A percentile compares a stretch with the other conserved stretches of the same genome.
Evolutionary conservation across 2,329 filamentous ascomycete genomes (phyloP).

Genomic region (Cytospora paraplurivora): DNA sequence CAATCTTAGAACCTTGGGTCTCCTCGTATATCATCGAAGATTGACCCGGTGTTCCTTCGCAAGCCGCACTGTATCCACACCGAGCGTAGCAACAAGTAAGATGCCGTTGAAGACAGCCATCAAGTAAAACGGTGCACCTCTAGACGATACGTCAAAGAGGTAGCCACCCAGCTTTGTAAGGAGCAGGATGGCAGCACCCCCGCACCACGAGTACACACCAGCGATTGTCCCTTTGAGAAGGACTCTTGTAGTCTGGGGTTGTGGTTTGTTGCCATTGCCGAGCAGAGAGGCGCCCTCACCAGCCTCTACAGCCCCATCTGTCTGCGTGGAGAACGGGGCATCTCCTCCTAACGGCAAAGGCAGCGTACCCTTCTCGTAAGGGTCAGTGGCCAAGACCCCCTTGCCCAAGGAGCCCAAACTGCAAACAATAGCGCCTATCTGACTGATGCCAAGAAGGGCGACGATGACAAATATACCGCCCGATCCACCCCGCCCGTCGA

Average conservation of each 20-base stretch:
- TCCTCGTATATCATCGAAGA: not conserved
- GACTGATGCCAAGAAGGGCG: constrained; percentile 81
- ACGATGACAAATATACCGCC: constrained; percentile 74
- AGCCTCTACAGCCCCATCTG: constrained; percentile 24
- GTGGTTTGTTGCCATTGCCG: constrained; percentile 22
- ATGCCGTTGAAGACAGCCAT: constrained; percentile 86
- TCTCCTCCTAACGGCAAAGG: constrained; percentile 33
- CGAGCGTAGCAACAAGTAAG: constrained; percentile 60
- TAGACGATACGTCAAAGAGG: constrained; percentile 75
- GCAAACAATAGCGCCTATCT: constrained; percentile 96
- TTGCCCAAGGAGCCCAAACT: constrained; percentile 85
- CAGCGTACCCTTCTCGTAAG: constrained; percentile 13
- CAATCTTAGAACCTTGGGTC: not conserved
- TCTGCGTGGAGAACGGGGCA: constrained; percentile 26
- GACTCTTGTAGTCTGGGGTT: constrained; percentile 47
- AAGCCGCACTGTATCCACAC: constrained; percentile 48
- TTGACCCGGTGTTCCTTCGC: constrained; percentile 20
- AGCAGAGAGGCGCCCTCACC: constrained; percentile 44
- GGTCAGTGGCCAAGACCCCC: constrained; percentile 66
- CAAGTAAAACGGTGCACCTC: constrained; percentile 87
- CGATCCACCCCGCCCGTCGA: constrained; percentile 66
- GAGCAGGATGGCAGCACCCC: constrained; percentile 85
- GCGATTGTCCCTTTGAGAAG: constrained; percentile 90
- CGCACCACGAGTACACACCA: constrained; percentile 88
- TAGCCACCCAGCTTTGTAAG: constrained; percentile 89